Percentiles rank a stretch among this genome's conserved stretches.
phyloP scores from a whole-genome alignment of 2,329 filamentous ascomycete genomes.

The Fusarium compactum region DNA sequence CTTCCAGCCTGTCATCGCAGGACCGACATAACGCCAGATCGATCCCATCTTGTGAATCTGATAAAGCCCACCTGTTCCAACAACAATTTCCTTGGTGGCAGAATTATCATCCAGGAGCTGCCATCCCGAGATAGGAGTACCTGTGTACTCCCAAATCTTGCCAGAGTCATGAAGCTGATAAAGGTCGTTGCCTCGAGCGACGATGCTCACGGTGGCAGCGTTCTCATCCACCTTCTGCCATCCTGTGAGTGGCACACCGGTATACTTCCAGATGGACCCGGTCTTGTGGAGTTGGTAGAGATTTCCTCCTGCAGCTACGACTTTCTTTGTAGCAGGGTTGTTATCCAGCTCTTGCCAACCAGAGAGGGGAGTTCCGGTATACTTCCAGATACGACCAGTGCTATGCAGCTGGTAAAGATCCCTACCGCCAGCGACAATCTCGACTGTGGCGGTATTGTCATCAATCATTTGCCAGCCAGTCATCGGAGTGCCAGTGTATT shows the following conservation, averaged over 20 bases:
- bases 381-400: background rate
- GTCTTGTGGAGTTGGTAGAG: background rate
- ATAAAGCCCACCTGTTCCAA: background rate
- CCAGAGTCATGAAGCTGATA: background rate
- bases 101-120: background rate
- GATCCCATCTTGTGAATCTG: background rate
- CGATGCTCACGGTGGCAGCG: background rate
- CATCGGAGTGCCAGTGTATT: background rate
- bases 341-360: background rate
- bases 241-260: background rate
- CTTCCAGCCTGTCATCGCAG: background rate
- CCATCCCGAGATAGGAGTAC: background rate
- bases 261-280: background rate
- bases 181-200: background rate
- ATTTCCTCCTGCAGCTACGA: background rate
- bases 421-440: background rate
- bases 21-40: background rate
- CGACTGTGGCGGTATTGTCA: background rate
- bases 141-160: background rate
- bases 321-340: background rate
- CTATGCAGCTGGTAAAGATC: background rate
- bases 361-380: background rate
- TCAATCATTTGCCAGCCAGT: background rate
- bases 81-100: background rate
- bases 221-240: background rate